Evolutionary conservation across 2,329 filamentous ascomycete genomes (phyloP), one percentile per base, ranked within the genome.

Genomic region (Hypoxylon sp.): DNA sequence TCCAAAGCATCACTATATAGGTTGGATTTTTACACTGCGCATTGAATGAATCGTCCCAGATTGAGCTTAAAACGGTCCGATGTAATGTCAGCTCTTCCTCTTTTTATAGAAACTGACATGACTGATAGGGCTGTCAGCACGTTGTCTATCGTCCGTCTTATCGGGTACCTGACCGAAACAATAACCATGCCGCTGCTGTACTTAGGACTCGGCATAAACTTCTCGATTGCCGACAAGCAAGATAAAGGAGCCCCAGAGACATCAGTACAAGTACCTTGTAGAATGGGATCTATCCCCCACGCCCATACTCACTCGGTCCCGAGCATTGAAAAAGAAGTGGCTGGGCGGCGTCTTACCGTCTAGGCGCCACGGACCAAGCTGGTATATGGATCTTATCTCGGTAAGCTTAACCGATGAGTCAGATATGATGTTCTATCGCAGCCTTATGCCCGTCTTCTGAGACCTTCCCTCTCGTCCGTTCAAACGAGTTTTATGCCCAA

Each of bases 51-150:
- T n/a, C 37, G 13, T 17, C 5, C 11, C n/a, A 42, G 14, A 17
- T 42, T 17, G n/a, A 13, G 14, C 37, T 17, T 22, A 11, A 44
- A 44, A 44, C 39, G 17, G 39, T 9, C 39, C 17, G 17, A 44
- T 19, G 17, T 22, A 44, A 44, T 22, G 39, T 8, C 8, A 22
- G 6, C 17, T 3, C 2, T 44, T 44, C 9, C 39, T 44, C 11
- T 29, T 31, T 29, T 29, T 14, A 9, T 22, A 13, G 17, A 53
- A 53, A 31, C 50, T 53, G 31, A 53, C 14, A 53, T 37, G 50
- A n/a, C 13, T 5, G 46, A 26, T 50, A 50, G 26, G 46, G 24
- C 26, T 31, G 47, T 9, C 26, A 50, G 26, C 26, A 31, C 13
- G 47, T 22, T 31, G 47, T 9, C 4, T 5, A n/a, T 22, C 17